A percentile compares a stretch with the other conserved stretches of the same genome.
Conservation (phyloP, 176 grass and related monocot species). For the Oryza nivara region DNA sequence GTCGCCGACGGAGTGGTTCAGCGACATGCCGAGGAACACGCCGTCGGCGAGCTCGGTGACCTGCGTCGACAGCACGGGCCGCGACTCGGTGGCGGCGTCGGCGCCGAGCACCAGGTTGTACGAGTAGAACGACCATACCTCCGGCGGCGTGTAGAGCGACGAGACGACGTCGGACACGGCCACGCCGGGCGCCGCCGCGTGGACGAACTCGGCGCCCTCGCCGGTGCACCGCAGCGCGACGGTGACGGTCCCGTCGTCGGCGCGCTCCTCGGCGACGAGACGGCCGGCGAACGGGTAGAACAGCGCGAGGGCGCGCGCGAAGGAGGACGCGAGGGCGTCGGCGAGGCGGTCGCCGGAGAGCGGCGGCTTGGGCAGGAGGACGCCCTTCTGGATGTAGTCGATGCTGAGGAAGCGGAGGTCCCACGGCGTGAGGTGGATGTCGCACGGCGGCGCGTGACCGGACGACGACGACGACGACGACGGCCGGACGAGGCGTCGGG, state of each 20-base stretch:
- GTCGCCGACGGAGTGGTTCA: not conserved
- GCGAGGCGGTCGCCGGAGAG: not conserved
- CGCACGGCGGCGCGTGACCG: not conserved
- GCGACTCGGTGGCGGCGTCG: not conserved
- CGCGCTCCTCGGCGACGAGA: not conserved
- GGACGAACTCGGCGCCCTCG: conserved; percentile 48
- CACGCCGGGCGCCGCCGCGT: conserved; percentile 27
- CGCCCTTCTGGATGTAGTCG: conserved; percentile 8
- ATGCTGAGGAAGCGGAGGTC: not conserved
- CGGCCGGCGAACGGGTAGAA: not conserved
- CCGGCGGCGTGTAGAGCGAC: not conserved
- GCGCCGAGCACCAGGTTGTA: not conserved
- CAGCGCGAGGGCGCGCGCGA: not conserved
- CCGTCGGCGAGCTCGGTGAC: not conserved
- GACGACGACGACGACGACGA: not conserved
- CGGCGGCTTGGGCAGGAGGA: not conserved
- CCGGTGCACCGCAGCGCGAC: conserved; percentile 7
- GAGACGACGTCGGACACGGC: conserved; percentile 29
- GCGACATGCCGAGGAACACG: not conserved
- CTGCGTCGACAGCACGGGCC: not conserved
- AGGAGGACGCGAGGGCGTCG: not conserved
- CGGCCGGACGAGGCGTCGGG: not conserved
- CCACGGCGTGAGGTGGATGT: not conserved
- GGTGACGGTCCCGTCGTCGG: not conserved
- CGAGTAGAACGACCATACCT: conserved; percentile 6